Conservation (phyloP, 148 eudicot species). For the Suaeda aralocaspica region DNA sequence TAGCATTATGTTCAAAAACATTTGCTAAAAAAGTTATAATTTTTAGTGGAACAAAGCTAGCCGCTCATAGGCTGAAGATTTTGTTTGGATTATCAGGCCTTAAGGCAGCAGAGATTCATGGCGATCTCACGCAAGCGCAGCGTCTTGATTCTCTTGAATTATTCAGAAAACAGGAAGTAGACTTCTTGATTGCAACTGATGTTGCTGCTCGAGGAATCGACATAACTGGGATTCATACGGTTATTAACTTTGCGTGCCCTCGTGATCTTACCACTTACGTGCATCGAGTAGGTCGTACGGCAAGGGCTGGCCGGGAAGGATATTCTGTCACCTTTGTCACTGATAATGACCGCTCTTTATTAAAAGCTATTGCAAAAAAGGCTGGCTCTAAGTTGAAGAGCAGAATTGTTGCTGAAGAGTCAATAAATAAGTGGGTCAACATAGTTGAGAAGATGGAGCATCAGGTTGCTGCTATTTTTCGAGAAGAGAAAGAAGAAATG, state of each 20-base stretch:
- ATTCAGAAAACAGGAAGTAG: slow-evolving; percentile 80
- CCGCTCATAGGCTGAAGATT: slow-evolving; percentile 91
- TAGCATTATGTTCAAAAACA: slow-evolving; percentile 82
- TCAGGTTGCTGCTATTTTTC: slow-evolving; percentile 64
- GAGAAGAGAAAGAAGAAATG: slow-evolving; percentile 98
- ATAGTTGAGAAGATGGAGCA: slow-evolving; percentile 91
- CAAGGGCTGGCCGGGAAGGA: slow-evolving; percentile 94
- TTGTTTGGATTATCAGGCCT: slow-evolving; percentile 85
- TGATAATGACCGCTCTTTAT: slow-evolving; percentile 83
- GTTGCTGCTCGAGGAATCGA: slow-evolving; percentile 95
- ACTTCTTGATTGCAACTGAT: slow-evolving; percentile 90
- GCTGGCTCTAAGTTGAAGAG: slow-evolving; percentile 85
- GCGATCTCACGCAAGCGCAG: slow-evolving; percentile 82
- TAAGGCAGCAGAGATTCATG: slow-evolving; percentile 90
- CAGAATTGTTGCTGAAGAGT: slow-evolving; percentile 80
- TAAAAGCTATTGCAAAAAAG: slow-evolving; percentile 80
- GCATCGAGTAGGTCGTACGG: slow-evolving; percentile 99
- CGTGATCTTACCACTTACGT: slow-evolving; percentile 80
- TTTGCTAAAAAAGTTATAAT: slow-evolving; percentile 82
- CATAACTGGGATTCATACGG: slow-evolving; percentile 83
- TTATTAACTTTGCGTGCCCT: slow-evolving; percentile 86
- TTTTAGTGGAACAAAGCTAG: slow-evolving; percentile 87
- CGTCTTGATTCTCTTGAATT: slow-evolving; percentile 84
- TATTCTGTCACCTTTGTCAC: slow-evolving; percentile 92
- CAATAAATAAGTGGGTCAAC: slow-evolving; percentile 72